Conservation (phyloP, 257 asterid species). For the Przewalskia tangutica region DNA sequence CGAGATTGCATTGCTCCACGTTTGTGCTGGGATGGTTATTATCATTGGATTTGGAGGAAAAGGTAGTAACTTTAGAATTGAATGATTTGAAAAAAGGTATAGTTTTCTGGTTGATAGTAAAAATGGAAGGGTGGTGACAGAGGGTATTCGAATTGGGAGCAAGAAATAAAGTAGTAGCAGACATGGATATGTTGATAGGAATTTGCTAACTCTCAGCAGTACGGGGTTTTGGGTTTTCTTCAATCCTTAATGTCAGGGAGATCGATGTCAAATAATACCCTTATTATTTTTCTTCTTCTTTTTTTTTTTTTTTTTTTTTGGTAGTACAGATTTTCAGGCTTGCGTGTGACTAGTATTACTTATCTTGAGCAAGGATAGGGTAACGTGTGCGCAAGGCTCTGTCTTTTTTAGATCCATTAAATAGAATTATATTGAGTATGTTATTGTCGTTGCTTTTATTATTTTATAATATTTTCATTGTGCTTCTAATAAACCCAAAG, state of each 20-base stretch:
- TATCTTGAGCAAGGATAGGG: no score
- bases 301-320: no score
- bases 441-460: neutral
- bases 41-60: slow-evolving; percentile 9
- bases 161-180: slow-evolving; percentile 22
- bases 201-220: neutral
- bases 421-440: neutral
- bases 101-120: slow-evolving; percentile 16
- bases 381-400: no score
- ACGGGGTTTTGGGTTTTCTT: neutral
- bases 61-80: slow-evolving; percentile 5
- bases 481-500: neutral
- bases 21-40: slow-evolving; percentile 8
- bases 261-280: no score
- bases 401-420: neutral
- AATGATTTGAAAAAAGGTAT: slow-evolving; percentile 9
- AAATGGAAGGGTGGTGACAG: slow-evolving; percentile 13
- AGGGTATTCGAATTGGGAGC: slow-evolving; percentile 24
- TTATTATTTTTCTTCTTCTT: no score
- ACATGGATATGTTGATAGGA: slow-evolving; percentile 22
- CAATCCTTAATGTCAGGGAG: neutral
- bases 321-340: no score
- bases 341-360: no score
- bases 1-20: slow-evolving; percentile 8
- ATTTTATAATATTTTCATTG: neutral